Evolutionary conservation across 208 protist species (phyloP).

Genomic region (Acanthamoeba quina): DNA sequence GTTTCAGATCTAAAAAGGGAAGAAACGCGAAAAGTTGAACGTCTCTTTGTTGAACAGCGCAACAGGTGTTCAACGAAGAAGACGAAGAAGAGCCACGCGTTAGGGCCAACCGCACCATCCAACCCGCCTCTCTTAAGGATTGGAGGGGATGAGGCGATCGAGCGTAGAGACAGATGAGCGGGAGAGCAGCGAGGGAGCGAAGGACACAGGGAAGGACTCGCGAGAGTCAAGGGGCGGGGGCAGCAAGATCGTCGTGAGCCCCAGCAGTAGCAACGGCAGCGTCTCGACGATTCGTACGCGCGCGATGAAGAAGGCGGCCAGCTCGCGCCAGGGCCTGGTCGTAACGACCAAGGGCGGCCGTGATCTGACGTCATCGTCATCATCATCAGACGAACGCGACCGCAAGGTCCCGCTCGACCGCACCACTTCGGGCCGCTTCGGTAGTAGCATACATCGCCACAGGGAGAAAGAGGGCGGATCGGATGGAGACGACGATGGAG

Average conservation of each 20-base stretch:
- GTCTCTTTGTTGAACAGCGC: too few species aligned
- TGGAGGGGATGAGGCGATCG: not conserved
- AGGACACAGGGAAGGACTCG: not conserved
- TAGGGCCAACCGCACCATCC: too few species aligned
- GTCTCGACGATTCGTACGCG: not conserved
- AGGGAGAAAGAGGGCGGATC: not conserved
- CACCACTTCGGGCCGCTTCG: not conserved
- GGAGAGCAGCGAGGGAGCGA: not conserved
- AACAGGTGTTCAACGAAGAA: too few species aligned
- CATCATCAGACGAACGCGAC: not conserved
- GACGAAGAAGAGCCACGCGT: too few species aligned
- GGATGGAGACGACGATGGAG: not conserved
- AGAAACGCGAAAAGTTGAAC: too few species aligned
- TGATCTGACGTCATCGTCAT: not conserved
- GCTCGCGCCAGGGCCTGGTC: not conserved
- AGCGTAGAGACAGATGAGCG: not conserved
- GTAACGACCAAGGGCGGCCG: not conserved
- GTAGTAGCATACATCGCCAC: not conserved
- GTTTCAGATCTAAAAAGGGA: too few species aligned
- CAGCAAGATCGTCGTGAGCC: not conserved
- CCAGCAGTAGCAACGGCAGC: not conserved
- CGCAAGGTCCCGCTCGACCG: not conserved
- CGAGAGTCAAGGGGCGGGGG: not conserved
- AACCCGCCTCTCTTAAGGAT: too few species aligned
- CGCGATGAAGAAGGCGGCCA: conserved; percentile 47